Evolutionary conservation across 805 yeast genomes (phyloP).

Genomic region (Cephaloascus fragrans): DNA sequence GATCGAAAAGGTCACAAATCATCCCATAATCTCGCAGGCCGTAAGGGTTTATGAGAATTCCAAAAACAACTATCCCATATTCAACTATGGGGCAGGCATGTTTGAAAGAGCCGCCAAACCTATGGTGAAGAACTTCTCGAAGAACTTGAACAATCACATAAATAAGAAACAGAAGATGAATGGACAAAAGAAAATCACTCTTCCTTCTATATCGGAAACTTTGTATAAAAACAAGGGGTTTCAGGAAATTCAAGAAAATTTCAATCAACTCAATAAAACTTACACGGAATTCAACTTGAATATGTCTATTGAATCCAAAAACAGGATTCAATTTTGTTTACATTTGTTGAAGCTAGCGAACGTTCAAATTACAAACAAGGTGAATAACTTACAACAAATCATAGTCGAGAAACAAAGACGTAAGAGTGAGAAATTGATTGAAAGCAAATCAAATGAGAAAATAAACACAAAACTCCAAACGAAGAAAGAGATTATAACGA

Average conservation of each 20-base stretch:
- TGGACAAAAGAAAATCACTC: conserved; percentile 4
- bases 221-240: conserved; percentile 16
- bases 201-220: conserved; percentile 13
- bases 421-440: conserved; percentile 12
- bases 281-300: conserved; percentile 12
- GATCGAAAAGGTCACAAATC: conserved; percentile 24
- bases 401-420: conserved; percentile 36
- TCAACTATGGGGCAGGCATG: conserved; percentile 52
- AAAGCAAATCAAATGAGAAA: conserved; percentile 5
- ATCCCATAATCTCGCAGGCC: conserved; percentile 36
- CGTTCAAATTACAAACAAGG: conserved; percentile 59
- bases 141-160: conserved; percentile 27
- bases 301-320: conserved; percentile 62
- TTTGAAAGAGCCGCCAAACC: conserved; percentile 49
- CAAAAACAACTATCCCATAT: conserved; percentile 34
- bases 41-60: conserved; percentile 36
- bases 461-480: conserved; percentile 23
- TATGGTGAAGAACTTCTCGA: conserved; percentile 38
- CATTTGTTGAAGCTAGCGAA: conserved; percentile 77
- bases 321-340: conserved; percentile 66
- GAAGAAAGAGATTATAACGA: conserved; percentile 75
- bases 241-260: conserved; percentile 13
- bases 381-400: conserved; percentile 46
- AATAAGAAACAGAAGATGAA: conserved; percentile 9
- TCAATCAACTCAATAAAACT: conserved; percentile 18